These are phyloP conservation scores for Orbilia oligospora DNA, from an alignment of 2,329 filamentous ascomycete genomes.

Conservation along the genomic window DNA sequence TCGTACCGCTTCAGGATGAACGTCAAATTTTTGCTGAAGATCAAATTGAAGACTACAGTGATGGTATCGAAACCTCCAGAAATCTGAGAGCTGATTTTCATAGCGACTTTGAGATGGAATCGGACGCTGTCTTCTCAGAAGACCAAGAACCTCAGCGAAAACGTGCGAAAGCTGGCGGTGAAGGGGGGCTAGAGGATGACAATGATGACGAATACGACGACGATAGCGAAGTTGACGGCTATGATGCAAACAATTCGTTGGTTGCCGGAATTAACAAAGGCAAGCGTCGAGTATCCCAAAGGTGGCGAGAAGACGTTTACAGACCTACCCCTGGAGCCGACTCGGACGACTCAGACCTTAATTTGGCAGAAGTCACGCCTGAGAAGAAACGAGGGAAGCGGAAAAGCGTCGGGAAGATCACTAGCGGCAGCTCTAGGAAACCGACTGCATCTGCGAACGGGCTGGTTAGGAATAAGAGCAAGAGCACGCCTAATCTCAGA, in stretches of 20 bases:
- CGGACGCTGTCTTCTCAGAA: slow-evolving; percentile 64
- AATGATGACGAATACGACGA: slow-evolving; percentile 56
- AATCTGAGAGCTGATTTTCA: slow-evolving; percentile 64
- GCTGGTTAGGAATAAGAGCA: slow-evolving; percentile 66
- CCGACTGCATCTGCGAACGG: slow-evolving; percentile 65
- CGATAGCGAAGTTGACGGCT: slow-evolving; percentile 59
- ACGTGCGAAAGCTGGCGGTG: slow-evolving; percentile 64
- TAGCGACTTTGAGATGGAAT: slow-evolving; percentile 63
- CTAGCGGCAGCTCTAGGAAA: slow-evolving; percentile 43
- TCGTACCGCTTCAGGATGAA: background rate
- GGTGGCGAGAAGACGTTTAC: slow-evolving; percentile 62
- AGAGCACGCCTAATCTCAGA: slow-evolving; percentile 63
- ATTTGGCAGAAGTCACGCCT: slow-evolving; percentile 63
- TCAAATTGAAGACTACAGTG: slow-evolving; percentile 66
- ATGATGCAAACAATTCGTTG: slow-evolving; percentile 28
- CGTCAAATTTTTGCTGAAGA: slow-evolving; percentile 33
- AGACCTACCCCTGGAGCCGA: slow-evolving; percentile 60
- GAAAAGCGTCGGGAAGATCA: slow-evolving; percentile 33
- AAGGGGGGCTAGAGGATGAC: slow-evolving; percentile 53
- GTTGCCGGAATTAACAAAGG: slow-evolving; percentile 65
- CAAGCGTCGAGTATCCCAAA: slow-evolving; percentile 64
- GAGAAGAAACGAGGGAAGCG: slow-evolving; percentile 44
- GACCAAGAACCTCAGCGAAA: slow-evolving; percentile 65
- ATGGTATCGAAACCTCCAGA: slow-evolving; percentile 61
- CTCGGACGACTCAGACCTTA: slow-evolving; percentile 62